These are phyloP conservation scores for Nakaseomyces kungkrabaensis DNA, from an alignment of 1,139 yeast species.

Conservation along the genomic window DNA sequence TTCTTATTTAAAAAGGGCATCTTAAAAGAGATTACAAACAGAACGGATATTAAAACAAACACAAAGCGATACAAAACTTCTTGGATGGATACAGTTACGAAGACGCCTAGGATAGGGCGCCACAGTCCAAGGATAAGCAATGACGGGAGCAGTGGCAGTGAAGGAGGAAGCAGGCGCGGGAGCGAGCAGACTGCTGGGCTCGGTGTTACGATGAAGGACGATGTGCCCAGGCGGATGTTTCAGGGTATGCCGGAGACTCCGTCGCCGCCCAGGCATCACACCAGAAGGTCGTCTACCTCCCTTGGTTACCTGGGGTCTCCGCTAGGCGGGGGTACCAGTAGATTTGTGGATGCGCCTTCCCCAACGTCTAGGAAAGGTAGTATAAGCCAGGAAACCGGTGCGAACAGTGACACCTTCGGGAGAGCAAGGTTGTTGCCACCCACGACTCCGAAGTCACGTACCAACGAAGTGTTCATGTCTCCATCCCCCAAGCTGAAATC, in stretches of 20 bases:
- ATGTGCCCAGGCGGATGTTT: not conserved
- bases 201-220: not conserved
- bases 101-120: slow-evolving; percentile 1
- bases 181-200: not conserved
- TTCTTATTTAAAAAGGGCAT: too few species aligned
- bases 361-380: slow-evolving; percentile 2
- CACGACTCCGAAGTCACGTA: slow-evolving; percentile 31
- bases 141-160: not conserved
- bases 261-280: slow-evolving; percentile 1
- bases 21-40: not conserved
- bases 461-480: slow-evolving; percentile 24
- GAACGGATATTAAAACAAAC: not conserved
- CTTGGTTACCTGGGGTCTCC: slow-evolving; percentile 1
- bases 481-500: slow-evolving; percentile 33
- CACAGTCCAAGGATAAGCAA: not conserved
- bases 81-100: slow-evolving; percentile 1
- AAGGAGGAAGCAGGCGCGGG: not conserved
- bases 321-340: not conserved
- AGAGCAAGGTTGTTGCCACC: slow-evolving; percentile 31
- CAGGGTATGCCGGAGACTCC: slow-evolving; percentile 3
- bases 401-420: not conserved
- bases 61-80: not conserved
- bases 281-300: slow-evolving; percentile 3
- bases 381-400: slow-evolving; percentile 8
- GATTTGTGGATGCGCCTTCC: not conserved